These are phyloP conservation scores for Trypanosoma rangeli DNA, from an alignment of 208 protist species.

Conservation along the genomic window DNA sequence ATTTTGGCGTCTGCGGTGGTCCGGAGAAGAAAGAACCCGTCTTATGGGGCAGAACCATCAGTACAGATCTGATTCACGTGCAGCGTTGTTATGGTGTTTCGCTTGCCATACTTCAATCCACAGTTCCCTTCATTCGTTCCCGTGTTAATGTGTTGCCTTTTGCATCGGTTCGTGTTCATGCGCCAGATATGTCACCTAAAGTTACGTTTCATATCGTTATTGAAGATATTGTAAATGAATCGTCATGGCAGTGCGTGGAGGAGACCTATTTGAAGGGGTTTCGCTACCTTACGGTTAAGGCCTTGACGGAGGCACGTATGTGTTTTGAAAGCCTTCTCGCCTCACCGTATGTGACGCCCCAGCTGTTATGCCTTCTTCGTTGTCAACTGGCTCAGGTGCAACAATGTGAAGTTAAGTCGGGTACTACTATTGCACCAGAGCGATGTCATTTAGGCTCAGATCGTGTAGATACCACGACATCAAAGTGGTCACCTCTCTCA, in stretches of 20 bases:
- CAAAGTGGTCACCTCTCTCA: background rate
- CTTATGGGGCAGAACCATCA: conserved; percentile 29
- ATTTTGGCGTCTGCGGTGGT: conserved; percentile 36
- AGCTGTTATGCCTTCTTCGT: background rate
- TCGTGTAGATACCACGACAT: background rate
- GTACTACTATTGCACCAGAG: background rate
- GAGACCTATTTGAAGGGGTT: conserved; percentile 9
- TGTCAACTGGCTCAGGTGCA: conserved; percentile 1
- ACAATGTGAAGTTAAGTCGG: background rate
- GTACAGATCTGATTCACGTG: conserved; percentile 29
- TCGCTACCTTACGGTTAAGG: background rate
- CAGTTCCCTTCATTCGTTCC: conserved; percentile 32
- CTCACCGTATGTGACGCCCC: background rate
- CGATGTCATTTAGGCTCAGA: background rate
- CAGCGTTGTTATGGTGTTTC: conserved; percentile 30
- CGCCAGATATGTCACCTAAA: conserved; percentile 16
- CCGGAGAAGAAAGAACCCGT: conserved; percentile 39
- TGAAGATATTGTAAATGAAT: conserved; percentile 7
- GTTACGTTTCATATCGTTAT: conserved; percentile 37
- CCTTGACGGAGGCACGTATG: background rate
- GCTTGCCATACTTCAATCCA: conserved; percentile 38
- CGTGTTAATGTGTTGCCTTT: conserved; percentile 39
- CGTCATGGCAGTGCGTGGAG: conserved; percentile 1
- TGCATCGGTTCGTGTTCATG: conserved; percentile 25
- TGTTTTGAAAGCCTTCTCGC: conserved; percentile 17